Evolutionary conservation across 140 eudicot species (phyloP).

Genomic region (Eryngium alpinum): DNA sequence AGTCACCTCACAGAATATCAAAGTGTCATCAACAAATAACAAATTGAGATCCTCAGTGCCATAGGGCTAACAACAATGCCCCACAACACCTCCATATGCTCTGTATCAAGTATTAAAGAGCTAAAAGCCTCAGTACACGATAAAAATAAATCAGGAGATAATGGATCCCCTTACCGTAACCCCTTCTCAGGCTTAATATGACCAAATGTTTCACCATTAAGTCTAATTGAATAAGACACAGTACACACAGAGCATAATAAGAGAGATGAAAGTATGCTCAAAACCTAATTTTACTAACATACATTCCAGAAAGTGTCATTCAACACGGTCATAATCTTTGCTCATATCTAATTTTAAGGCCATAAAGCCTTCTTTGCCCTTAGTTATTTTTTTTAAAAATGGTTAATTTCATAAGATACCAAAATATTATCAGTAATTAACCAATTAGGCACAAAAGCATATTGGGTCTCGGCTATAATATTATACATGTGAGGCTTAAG

Average conservation of each 20-base stretch:
- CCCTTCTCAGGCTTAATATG: too few species aligned
- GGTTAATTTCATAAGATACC: background rate
- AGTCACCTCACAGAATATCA: too few species aligned
- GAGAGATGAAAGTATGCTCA: background rate
- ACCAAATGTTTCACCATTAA: too few species aligned
- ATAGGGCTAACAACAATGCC: too few species aligned
- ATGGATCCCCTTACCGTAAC: too few species aligned
- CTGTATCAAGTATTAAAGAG: too few species aligned
- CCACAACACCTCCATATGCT: too few species aligned
- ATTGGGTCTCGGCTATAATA: background rate
- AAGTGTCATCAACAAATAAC: too few species aligned
- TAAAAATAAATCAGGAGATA: too few species aligned
- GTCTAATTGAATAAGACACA: background rate
- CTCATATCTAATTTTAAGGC: background rate
- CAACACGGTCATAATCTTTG: background rate
- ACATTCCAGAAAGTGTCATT: background rate
- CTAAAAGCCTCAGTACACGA: too few species aligned
- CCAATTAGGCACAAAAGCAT: background rate
- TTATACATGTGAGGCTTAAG: background rate
- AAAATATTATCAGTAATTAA: background rate
- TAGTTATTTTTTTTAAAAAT: too few species aligned
- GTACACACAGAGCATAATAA: background rate
- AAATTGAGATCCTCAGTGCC: too few species aligned
- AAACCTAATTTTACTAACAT: background rate
- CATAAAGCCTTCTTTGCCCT: background rate